phyloP scores from a whole-genome alignment of 805 yeast genomes.

The Diddensiella santjacobensis region DNA sequence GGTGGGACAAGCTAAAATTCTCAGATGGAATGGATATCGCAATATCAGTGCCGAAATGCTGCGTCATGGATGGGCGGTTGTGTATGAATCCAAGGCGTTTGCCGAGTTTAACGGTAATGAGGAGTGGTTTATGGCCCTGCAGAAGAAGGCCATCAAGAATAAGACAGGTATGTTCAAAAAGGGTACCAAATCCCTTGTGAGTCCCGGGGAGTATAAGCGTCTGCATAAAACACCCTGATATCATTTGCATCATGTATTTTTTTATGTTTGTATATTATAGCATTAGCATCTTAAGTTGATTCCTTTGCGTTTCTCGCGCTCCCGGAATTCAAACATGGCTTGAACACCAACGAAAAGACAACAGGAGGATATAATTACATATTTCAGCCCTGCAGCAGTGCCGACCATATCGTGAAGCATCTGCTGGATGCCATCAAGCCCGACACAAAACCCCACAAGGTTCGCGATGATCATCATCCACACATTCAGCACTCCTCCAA shows the following conservation, averaged over 20 bases:
- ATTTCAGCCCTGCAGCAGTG: slow-evolving; percentile 60
- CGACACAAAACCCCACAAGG: slow-evolving; percentile 90
- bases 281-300: slow-evolving; percentile 69
- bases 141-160: slow-evolving; percentile 52
- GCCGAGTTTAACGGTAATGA: slow-evolving; percentile 87
- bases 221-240: slow-evolving; percentile 18
- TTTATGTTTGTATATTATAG: neutral
- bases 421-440: slow-evolving; percentile 73
- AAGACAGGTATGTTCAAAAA: slow-evolving; percentile 64
- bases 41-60: slow-evolving; percentile 90
- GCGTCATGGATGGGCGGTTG: slow-evolving; percentile 74
- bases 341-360: slow-evolving; percentile 82
- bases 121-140: slow-evolving; percentile 52
- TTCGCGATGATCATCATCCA: slow-evolving; percentile 99
- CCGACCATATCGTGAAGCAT: slow-evolving; percentile 67
- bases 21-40: slow-evolving; percentile 62
- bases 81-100: slow-evolving; percentile 76
- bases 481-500: slow-evolving; percentile 84
- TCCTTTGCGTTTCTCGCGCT: slow-evolving; percentile 78
- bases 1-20: slow-evolving; percentile 67
- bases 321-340: slow-evolving; percentile 91
- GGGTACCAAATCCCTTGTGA: slow-evolving; percentile 46
- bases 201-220: slow-evolving; percentile 77
- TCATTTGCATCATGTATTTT: neutral
- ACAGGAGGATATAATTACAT: slow-evolving; percentile 57